Evolutionary conservation across 805 yeast species (phyloP), one percentile per base, ranked within the genome.

Genomic region (Candida cerambycidarum): DNA sequence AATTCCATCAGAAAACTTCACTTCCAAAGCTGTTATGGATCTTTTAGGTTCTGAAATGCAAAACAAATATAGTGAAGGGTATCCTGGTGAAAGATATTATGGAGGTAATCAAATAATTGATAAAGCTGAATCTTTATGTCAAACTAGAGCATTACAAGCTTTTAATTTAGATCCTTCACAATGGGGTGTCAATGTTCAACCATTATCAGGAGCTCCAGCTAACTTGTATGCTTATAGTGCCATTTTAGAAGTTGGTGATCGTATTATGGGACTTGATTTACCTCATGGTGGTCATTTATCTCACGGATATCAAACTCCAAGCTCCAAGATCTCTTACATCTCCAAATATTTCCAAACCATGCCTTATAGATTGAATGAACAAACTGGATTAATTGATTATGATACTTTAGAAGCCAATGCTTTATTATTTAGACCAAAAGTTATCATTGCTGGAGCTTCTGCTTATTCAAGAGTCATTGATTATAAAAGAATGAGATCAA

Each of bases 201-300:
- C 97, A 37, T 76, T 93, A 57, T 86, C 96, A 19, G 99, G 99
- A 46, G 89, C 99, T 16, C 98, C 98, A 52, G 99, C 99, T 44
- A 93, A 93, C 73, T 78, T 93, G 66, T 92, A 93, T 65, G 98
- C 90, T 36, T 93, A 93, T 74, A 90, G 88, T 63, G 97, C 98
- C 32, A 74, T 93, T 53, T 80, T 93, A 85, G 87, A 86, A 61
- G 95, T 93, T 47, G 96, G 89, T 62, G 99, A 92, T 58, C 85
- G 99, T 71, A 72, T 93, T 56, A 93, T 93, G 99, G 99, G 99
- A 56, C 80, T 93, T 54, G 97, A 92, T 62, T 77, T 93, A 62
- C 99, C 99, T 55, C 98, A 93, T 61, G 99, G 99, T 60, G 99
- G 99, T 58, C 99, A 93, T 68, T 78, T 93, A 67, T 89, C 97